Base-by-base conservation (phyloP, 768 basidiomycete genomes). In the Trametes villosa region DNA sequence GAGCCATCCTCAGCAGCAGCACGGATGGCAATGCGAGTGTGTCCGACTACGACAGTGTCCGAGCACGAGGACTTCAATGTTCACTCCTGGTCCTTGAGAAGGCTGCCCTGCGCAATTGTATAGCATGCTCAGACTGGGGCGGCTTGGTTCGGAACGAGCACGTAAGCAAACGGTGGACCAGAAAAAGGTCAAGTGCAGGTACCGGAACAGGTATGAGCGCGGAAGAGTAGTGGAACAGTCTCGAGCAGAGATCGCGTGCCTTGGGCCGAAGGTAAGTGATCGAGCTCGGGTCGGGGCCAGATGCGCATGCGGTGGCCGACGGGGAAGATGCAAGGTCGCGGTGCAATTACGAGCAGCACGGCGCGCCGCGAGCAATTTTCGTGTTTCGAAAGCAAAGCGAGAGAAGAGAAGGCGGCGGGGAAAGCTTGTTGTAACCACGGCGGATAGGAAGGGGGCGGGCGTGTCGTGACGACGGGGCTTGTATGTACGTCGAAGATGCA, bases 161-260 rank as follows among this genome's bases (percentile, higher is more conserved):
- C 1, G 44, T 15, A 27, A 22, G 44, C 27, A 9, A 20, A 24
- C 18, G 5, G 50, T 24, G 26, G 31, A 15, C 24, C 45, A 22
- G 31, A 18, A 26, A 46, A 36, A 34, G 53, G 53, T 41, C 17
- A 46, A 55, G 53, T 34, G 13, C 47, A 57, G 56, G 56, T 50
- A 50, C 47, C 9, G 9, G 24, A 36, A 17, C 38, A 57, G 56
- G 56, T 42, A 50, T 38, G 4, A 11, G 15, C 17, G 12, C 36
- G 31, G 40, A n/a, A 15, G 17, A n/a, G 22, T n/a, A 49, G 41
- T 18, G 38, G 47, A 57, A 11, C 36, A 38, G 48, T 22, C 47
- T 57, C 36, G 46, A 49, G 55, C 40, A 20, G 26, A 33, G 26
- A 31, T 18, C 30, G 52, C 3, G 55, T 57, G 55, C 55, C 55